Conservation (phyloP, 192 early-diverging fungal species). For the Linnemannia exigua region DNA sequence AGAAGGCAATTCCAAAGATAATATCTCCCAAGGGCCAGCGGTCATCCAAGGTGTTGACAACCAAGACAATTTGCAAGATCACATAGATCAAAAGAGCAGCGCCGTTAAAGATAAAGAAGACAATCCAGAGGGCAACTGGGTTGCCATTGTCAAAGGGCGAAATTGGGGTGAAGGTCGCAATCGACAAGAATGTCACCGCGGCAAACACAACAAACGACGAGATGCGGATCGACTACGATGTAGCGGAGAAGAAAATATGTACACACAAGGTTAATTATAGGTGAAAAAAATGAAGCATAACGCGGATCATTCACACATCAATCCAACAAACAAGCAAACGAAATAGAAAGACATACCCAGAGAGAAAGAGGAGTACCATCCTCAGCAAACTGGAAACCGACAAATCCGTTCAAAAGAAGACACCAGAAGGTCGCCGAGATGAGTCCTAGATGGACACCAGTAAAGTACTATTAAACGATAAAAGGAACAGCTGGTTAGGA, state of each 20-base stretch:
- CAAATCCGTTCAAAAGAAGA: conserved; percentile 88
- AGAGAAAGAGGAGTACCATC: conserved; percentile 89
- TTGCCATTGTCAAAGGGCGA: conserved; percentile 64
- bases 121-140: conserved; percentile 77
- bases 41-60: conserved; percentile 87
- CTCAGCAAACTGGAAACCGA: conserved; percentile 92
- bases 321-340: not conserved
- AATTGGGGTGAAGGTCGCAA: conserved; percentile 76
- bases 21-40: conserved; percentile 91
- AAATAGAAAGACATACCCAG: conserved; percentile 72
- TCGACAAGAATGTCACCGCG: conserved; percentile 73
- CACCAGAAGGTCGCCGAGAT: conserved; percentile 87
- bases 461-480: conserved; percentile 71
- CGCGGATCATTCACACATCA: not conserved
- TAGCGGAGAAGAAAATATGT: not conserved
- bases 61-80: conserved; percentile 86
- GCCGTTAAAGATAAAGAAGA: conserved; percentile 82
- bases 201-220: conserved; percentile 78
- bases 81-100: conserved; percentile 83
- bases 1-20: conserved; percentile 83
- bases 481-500: conserved; percentile 9
- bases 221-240: conserved; percentile 79
- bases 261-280: not conserved
- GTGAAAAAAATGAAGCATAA: not conserved
- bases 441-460: conserved; percentile 77